Evolutionary conservation across 768 basidiomycete species (phyloP).

Genomic region (Serendipita vermifera): DNA sequence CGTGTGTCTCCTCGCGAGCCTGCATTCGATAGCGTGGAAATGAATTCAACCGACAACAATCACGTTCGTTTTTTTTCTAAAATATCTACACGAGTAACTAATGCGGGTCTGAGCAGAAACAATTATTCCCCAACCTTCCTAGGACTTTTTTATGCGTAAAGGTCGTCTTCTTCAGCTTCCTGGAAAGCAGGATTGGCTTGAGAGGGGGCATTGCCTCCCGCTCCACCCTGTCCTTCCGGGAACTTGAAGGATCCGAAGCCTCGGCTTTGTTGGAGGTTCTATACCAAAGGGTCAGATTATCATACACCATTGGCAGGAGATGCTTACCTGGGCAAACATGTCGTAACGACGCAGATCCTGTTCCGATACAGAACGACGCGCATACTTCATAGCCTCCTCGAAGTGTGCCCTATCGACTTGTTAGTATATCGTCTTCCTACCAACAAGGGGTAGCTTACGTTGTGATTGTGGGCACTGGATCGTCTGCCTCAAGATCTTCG

Average conservation of each 20-base stretch:
- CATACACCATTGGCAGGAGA: not conserved
- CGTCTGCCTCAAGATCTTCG: slow-evolving; percentile 51
- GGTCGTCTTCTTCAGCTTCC: slow-evolving; percentile 76
- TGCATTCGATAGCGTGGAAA: not conserved
- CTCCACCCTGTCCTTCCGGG: slow-evolving; percentile 53
- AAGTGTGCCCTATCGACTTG: slow-evolving; percentile 66
- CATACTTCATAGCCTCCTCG: slow-evolving; percentile 97
- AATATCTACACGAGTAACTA: not conserved
- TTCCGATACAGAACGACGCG: slow-evolving; percentile 92
- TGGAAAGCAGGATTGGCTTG: slow-evolving; percentile 55
- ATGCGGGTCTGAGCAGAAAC: not conserved
- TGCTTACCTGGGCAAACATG: slow-evolving; percentile 81
- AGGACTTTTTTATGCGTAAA: slow-evolving; percentile 68
- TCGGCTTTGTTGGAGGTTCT: slow-evolving; percentile 85
- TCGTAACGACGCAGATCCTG: slow-evolving; percentile 95
- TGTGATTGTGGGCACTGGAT: slow-evolving; percentile 79
- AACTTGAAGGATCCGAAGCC: slow-evolving; percentile 97
- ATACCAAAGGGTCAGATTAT: not conserved
- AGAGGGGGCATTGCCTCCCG: slow-evolving; percentile 19
- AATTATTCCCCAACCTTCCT: not conserved
- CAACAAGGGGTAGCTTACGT: slow-evolving; percentile 30
- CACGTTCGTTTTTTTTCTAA: not conserved
- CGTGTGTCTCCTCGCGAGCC: not conserved
- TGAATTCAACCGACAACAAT: not conserved
- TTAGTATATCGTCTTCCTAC: slow-evolving; percentile 7